Conservation (phyloP, 345 rosid species). For the Eutrema heterophyllum region DNA sequence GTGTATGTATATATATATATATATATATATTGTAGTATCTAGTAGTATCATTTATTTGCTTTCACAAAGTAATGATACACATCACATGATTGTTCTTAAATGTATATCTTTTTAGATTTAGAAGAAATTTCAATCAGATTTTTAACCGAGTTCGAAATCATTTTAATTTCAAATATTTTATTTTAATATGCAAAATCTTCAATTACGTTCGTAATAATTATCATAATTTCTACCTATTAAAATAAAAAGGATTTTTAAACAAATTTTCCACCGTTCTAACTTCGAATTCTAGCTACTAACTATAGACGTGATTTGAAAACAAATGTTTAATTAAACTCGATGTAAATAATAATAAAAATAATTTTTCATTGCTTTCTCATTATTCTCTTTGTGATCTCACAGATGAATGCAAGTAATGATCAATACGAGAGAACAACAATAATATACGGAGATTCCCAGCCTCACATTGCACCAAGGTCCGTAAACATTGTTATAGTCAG, state of each 20-base stretch:
- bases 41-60: not conserved
- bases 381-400: slow-evolving; percentile 17
- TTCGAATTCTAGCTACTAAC: not conserved
- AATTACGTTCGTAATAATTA: not conserved
- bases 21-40: not conserved
- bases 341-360: not conserved
- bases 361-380: not conserved
- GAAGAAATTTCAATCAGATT: slow-evolving; percentile 10
- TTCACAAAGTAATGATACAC: slow-evolving; percentile 6
- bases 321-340: not conserved
- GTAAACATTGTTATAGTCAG: not conserved
- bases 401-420: slow-evolving; percentile 59
- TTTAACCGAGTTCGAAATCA: not conserved
- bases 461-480: slow-evolving; percentile 51
- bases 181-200: not conserved
- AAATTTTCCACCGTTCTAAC: not conserved
- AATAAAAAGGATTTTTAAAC: not conserved
- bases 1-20: not conserved
- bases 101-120: slow-evolving; percentile 20
- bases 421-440: slow-evolving; percentile 58
- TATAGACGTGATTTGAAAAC: not conserved
- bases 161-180: not conserved
- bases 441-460: slow-evolving; percentile 55
- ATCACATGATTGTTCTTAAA: not conserved
- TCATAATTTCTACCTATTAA: not conserved